Evolutionary conservation across 805 yeast species (phyloP).

Genomic region (Barnettozyma populi): DNA sequence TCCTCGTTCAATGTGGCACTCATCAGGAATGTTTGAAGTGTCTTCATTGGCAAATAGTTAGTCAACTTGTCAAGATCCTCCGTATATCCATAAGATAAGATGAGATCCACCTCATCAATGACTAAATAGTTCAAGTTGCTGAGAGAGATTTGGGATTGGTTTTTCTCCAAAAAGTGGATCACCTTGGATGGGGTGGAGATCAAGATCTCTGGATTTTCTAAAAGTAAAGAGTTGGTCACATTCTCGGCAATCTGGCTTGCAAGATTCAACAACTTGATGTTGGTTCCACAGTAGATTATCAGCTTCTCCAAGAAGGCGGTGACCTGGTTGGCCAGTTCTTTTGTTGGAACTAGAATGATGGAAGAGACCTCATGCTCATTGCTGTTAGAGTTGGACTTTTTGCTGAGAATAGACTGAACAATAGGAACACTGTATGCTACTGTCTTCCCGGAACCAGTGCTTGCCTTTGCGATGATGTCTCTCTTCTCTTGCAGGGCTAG

Average conservation of each 20-base stretch:
- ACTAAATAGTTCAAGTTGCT: constrained; percentile 63
- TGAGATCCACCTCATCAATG: constrained; percentile 92
- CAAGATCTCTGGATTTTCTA: constrained; percentile 73
- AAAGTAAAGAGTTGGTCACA: constrained; percentile 63
- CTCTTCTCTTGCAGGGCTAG: constrained; percentile 84
- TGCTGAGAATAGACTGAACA: constrained; percentile 62
- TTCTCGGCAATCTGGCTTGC: constrained; percentile 57
- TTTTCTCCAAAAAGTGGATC: constrained; percentile 46
- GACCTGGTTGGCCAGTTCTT: constrained; percentile 88
- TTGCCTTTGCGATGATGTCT: constrained; percentile 90
- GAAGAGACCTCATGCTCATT: constrained; percentile 24
- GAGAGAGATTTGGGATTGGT: constrained; percentile 42
- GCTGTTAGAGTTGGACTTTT: constrained; percentile 27
- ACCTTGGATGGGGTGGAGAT: constrained; percentile 86
- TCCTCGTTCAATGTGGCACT: constrained; percentile 93
- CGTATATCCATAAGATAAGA: constrained; percentile 83
- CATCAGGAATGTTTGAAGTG: constrained; percentile 87
- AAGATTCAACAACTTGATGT: constrained; percentile 60
- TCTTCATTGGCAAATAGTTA: constrained; percentile 60
- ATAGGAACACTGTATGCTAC: constrained; percentile 88
- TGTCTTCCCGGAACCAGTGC: constrained; percentile 95
- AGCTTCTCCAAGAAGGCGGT: constrained; percentile 62
- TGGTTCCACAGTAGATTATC: constrained; percentile 63
- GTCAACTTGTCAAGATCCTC: constrained; percentile 74
- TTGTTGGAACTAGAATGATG: constrained; percentile 84